Evolutionary conservation across 2,329 filamentous ascomycete genomes (phyloP).

Genomic region (Fusarium oligoseptatum): DNA sequence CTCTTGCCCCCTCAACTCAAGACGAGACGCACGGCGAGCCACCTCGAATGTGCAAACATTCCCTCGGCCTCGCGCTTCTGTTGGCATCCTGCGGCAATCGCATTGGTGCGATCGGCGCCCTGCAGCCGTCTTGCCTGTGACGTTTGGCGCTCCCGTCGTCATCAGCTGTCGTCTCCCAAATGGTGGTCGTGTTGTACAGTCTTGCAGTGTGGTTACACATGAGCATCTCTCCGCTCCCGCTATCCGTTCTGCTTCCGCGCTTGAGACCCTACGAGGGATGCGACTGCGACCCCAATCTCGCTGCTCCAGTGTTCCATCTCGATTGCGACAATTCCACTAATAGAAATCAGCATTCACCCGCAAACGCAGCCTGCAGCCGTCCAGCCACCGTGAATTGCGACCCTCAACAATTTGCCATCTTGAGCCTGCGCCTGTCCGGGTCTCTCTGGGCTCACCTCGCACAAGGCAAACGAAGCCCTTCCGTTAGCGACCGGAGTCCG

Average conservation of each 20-base stretch:
- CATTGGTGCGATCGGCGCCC: conserved; percentile 37
- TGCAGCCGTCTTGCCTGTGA: conserved; percentile 26
- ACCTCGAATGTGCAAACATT: conserved; percentile 19
- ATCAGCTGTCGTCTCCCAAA: conserved; percentile 31
- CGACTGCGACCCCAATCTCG: conserved; percentile 27
- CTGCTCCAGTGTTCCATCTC: conserved; percentile 23
- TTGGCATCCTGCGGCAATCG: conserved; percentile 23
- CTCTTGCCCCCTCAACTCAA: conserved; percentile 10
- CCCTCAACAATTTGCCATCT: conserved; percentile 25
- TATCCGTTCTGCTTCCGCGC: conserved; percentile 36
- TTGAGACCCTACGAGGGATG: conserved; percentile 25
- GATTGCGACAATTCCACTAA: conserved; percentile 39
- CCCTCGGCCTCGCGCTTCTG: conserved; percentile 17
- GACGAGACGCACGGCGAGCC: conserved; percentile 2
- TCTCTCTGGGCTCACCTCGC: conserved; percentile 35
- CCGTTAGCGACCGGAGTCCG: conserved; percentile 31
- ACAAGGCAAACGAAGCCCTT: conserved; percentile 32
- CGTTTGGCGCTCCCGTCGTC: conserved; percentile 37
- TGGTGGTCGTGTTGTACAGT: conserved; percentile 34
- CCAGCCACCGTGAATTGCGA: conserved; percentile 35
- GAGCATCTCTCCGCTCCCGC: conserved; percentile 40
- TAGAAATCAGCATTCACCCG: conserved; percentile 39
- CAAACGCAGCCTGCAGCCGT: conserved; percentile 20
- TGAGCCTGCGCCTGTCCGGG: conserved; percentile 30
- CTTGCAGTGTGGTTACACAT: conserved; percentile 43